Conservation (phyloP, 2,329 filamentous ascomycete species). For the Scytalidium lignicola region DNA sequence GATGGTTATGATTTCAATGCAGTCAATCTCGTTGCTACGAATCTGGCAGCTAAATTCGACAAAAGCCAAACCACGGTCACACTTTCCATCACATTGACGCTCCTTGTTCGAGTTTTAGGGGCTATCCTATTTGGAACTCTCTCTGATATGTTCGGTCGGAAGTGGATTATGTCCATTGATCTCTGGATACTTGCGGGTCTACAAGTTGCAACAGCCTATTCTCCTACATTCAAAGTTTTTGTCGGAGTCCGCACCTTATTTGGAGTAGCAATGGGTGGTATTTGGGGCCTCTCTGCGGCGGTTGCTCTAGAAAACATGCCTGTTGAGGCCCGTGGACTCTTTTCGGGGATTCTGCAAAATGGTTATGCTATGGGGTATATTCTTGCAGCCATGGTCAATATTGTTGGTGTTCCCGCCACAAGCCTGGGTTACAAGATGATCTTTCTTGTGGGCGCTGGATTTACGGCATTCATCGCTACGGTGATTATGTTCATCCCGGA, state of each 20-base stretch:
- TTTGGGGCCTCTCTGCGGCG: slow-evolving; percentile 70
- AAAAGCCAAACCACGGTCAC: no score
- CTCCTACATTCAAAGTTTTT: slow-evolving; percentile 36
- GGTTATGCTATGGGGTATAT: slow-evolving; percentile 6
- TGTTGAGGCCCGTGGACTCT: slow-evolving; percentile 2
- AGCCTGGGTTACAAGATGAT: no score
- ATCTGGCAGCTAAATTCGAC: no score
- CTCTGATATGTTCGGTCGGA: slow-evolving; percentile 53
- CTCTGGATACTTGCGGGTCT: slow-evolving; percentile 64
- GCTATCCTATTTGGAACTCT: no score
- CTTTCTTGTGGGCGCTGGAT: slow-evolving; percentile 54
- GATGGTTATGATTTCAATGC: no score
- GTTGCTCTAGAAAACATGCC: slow-evolving; percentile 60
- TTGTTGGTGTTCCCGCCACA: no score
- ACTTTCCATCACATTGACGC: no score
- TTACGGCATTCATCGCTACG: slow-evolving; percentile 50
- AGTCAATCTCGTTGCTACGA: no score
- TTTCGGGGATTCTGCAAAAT: slow-evolving; percentile 4
- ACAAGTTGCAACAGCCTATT: slow-evolving; percentile 42
- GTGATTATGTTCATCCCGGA: no score
- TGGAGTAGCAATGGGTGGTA: slow-evolving; percentile 71
- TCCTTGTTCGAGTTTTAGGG: no score
- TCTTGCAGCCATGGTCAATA: slow-evolving; percentile 30
- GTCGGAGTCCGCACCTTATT: slow-evolving; percentile 68
- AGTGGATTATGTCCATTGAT: slow-evolving; percentile 69